Base-by-base conservation (phyloP, 1,284 basidiomycete species). In the Ceratobasidium sp. region DNA sequence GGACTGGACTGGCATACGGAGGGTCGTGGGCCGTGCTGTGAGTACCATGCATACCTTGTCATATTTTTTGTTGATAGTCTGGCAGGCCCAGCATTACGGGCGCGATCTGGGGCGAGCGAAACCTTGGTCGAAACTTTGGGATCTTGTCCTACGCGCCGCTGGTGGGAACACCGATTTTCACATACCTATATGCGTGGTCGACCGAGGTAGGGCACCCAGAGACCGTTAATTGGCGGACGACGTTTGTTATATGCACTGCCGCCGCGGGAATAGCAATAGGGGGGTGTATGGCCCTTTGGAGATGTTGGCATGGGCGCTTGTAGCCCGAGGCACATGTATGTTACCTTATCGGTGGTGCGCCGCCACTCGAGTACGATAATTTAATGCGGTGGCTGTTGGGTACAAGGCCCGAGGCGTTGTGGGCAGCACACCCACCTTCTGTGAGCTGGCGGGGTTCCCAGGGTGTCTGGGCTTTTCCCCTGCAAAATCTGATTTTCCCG, bases 91-190 rank as follows among this genome's bases (percentile, higher is more conserved):
- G 64, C 18, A 69, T 69, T 21, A 69, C 64, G 11, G 56, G 64
- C 40, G 83, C 87, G 1, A 83, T 89, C 25, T 92, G 90, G 88
- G 91, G 91, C 14, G 78, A 84, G 25, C 78, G 82, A 16, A 85
- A 90, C 75, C 81, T 88, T 0, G 91, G 87, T 9, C 85, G 91
- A 73, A 92, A 92, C 79, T 92, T 88, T 75, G 91, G 91, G 30
- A 81, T 90, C 53, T 78, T 91, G 73, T 86, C 88, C 48, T 91
- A 90, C 75, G 86, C 89, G 0, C 87, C 89, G 7, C 88, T 92
- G 79, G 78, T 87, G 30, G 91, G 90, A 11, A 91, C 90, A 0
- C 86, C 89, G 0, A 53, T 86, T 0, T 92, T 91, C 77, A 91
- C 91, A 3, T 91, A 90, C 78, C 77, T 92, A 0, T 92, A 91